Evolutionary conservation across 768 basidiomycete species (phyloP).

Genomic region (Tulasnella sp.): DNA sequence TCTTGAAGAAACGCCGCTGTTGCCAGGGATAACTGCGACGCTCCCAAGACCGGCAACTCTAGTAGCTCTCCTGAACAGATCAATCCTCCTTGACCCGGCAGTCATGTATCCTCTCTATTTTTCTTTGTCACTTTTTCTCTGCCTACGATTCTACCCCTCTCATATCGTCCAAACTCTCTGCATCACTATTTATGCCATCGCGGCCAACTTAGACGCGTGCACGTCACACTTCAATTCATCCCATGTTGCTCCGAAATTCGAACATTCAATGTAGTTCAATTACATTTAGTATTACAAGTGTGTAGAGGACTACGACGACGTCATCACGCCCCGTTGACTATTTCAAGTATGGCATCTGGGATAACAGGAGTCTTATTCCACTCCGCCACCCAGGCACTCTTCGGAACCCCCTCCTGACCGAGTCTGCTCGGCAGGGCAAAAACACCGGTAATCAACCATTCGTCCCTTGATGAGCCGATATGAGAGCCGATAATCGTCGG

Average conservation of each 20-base stretch:
- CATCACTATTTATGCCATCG: neutral
- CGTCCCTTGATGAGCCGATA: slow-evolving; percentile 22
- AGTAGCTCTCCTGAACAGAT: neutral
- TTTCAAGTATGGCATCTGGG: slow-evolving; percentile 6
- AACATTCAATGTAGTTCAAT: neutral
- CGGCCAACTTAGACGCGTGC: neutral
- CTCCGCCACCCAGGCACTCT: slow-evolving; percentile 15
- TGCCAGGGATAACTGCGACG: neutral
- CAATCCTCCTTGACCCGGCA: neutral
- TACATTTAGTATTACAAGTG: neutral
- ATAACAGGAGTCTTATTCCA: slow-evolving; percentile 14
- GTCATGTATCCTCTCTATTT: neutral
- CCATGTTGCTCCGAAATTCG: too few relatives aligned
- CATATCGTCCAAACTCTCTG: neutral
- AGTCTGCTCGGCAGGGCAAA: slow-evolving; percentile 35
- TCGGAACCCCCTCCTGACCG: slow-evolving; percentile 14
- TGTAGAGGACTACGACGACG: neutral
- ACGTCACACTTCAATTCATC: neutral
- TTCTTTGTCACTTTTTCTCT: neutral
- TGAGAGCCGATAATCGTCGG: slow-evolving; percentile 49
- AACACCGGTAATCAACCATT: slow-evolving; percentile 55
- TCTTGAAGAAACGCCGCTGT: neutral
- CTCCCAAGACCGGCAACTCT: neutral
- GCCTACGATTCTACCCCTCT: neutral
- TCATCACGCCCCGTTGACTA: neutral